Evolutionary conservation across 495 filamentous ascomycete genomes (phyloP), one percentile per base, ranked within the genome.

Genomic region (Parathielavia hyrcaniae): DNA sequence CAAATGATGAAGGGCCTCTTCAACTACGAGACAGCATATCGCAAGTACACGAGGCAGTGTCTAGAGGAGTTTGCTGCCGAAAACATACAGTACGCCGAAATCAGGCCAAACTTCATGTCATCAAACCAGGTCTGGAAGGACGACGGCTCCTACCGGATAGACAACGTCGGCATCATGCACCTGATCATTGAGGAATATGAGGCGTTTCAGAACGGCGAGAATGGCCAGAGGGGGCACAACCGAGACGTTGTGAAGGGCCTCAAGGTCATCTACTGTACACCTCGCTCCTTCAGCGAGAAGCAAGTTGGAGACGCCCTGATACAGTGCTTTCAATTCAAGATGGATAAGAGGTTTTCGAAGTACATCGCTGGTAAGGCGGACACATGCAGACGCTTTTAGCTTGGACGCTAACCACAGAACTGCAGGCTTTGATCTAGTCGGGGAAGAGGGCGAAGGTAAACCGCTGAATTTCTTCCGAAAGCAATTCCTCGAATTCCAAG

Each of bases 351-450:
- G 36, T 93, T 84, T 64, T 85, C 86, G 0, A 68, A 82, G 30
- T 80, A 90, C 44, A 86, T 98, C 52, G 87, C 78, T 14, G 79
- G 75, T 75, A 69, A 60, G 57, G 74, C 38, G 14, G 14, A 32
- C 30, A 13, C 32, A 19, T 19, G 9, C 4, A 14, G 23, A 10
- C 14, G 16, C 11, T 7, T 23, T 17, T 10, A 22, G 4, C 1
- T 22, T 23, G 16, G 38, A 8, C 35, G n/a, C 50, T 43, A 47
- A 50, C 26, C 7, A 23, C 34, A 1, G n/a, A n/a, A n/a, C n/a
- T 14, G 10, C 41, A 76, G 90, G 92, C 10, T 96, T 89, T 66
- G 93, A 98, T 68, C 69, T 96, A 11, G 88, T 96, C 12, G 93
- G 90, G 13, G 88, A 90, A 68, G 93, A 96, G 73, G 81, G 89